Percentiles rank a stretch among this genome's conserved stretches.
Evolutionary conservation across 768 basidiomycete genomes (phyloP).

Genomic region (Gloeopeniophorella convolvens): DNA sequence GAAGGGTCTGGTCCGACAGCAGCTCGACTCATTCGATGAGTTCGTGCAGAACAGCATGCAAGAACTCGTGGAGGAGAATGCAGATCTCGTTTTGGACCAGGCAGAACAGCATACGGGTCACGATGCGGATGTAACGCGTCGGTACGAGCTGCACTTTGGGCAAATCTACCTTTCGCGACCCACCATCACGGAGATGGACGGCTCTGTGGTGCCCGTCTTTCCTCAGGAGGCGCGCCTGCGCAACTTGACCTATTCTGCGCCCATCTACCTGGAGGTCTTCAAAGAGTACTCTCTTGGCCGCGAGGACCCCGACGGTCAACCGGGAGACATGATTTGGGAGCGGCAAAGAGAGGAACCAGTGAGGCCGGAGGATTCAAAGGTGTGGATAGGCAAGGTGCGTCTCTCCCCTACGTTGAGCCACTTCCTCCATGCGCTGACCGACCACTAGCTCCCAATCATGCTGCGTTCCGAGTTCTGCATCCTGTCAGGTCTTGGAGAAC

Average conservation of each 20-base stretch:
- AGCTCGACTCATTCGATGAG: conserved; percentile 97
- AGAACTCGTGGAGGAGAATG: conserved; percentile 94
- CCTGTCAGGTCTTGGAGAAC: conserved; percentile 69
- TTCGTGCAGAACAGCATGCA: conserved; percentile 99
- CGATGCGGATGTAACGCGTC: conserved; percentile 70
- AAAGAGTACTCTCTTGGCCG: conserved; percentile 76
- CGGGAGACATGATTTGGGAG: conserved; percentile 77
- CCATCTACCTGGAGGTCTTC: conserved; percentile 92
- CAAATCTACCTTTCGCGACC: conserved; percentile 97
- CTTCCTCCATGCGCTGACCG: not conserved
- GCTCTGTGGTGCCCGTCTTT: conserved; percentile 87
- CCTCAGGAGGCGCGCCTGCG: conserved; percentile 94
- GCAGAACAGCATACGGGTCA: conserved; percentile 93
- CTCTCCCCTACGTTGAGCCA: not conserved
- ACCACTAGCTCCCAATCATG: conserved; percentile 92
- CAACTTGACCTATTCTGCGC: conserved; percentile 94
- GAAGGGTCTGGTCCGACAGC: conserved; percentile 96
- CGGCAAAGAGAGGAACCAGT: conserved; percentile 57
- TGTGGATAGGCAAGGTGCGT: conserved; percentile 90
- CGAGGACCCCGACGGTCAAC: conserved; percentile 73
- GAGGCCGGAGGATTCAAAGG: conserved; percentile 63
- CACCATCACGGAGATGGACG: conserved; percentile 93
- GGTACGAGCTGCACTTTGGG: conserved; percentile 95
- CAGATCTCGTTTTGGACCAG: conserved; percentile 94
- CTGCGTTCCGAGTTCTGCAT: conserved; percentile 93